Conservation (phyloP, 441 rosid genomes). For the Erysimum cheiri region DNA sequence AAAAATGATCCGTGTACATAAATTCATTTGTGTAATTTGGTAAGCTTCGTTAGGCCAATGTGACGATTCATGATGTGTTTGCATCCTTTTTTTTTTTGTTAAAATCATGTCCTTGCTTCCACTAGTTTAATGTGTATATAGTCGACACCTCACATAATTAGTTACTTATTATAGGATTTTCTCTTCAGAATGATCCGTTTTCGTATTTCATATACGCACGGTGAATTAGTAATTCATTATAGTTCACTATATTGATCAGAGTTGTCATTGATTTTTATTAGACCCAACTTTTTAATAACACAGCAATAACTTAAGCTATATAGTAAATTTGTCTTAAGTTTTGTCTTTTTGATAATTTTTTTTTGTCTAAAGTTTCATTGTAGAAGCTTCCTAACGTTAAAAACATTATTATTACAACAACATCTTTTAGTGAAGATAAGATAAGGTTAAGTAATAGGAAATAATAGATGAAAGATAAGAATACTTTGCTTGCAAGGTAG, state of each 20-base stretch:
- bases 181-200: constrained; percentile 6
- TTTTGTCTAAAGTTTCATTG: constrained; percentile 2
- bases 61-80: constrained; percentile 26
- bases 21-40: constrained; percentile 25
- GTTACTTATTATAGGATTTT: background rate
- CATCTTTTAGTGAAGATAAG: constrained; percentile 39
- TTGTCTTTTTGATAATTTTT: no score
- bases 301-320: background rate
- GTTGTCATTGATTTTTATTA: background rate
- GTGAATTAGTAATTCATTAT: background rate
- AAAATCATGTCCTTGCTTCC: constrained; percentile 16
- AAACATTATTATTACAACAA: constrained; percentile 23
- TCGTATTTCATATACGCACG: constrained; percentile 19
- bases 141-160: constrained; percentile 18
- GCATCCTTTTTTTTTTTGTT: background rate
- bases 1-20: constrained; percentile 2
- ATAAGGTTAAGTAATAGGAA: constrained; percentile 38
- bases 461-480: constrained; percentile 37
- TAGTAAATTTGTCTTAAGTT: background rate
- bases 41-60: constrained; percentile 36
- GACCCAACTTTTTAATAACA: background rate
- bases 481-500: constrained; percentile 50
- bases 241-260: background rate
- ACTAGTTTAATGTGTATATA: constrained; percentile 12
- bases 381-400: constrained; percentile 12